Evolutionary conservation across 306 rosid species (phyloP).

Genomic region (Citrullus mucosospermus): DNA sequence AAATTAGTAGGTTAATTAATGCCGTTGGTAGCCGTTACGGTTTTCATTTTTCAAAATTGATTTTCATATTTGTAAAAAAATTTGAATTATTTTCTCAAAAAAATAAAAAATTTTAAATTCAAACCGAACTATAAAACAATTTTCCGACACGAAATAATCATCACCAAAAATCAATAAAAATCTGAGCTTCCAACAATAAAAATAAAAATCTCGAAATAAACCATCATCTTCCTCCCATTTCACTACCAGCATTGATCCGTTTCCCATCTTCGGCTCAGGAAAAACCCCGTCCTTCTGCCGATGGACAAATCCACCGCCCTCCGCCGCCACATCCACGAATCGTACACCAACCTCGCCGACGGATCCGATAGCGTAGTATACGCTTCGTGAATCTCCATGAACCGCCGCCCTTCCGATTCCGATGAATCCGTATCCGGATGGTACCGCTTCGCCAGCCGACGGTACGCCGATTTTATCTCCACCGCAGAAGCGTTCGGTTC

Average conservation of each 20-base stretch:
- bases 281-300: slow-evolving; percentile 20
- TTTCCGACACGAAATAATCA: too few species aligned
- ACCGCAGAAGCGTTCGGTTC: slow-evolving; percentile 18
- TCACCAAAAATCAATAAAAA: too few species aligned
- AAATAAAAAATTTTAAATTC: too few species aligned
- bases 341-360: slow-evolving; percentile 49
- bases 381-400: slow-evolving; percentile 62
- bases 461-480: slow-evolving; percentile 38
- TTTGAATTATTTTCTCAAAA: too few species aligned
- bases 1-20: too few species aligned
- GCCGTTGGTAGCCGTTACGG: too few species aligned
- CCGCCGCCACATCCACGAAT: slow-evolving; percentile 21
- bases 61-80: too few species aligned
- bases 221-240: too few species aligned
- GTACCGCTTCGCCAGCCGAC: slow-evolving; percentile 31
- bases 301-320: slow-evolving; percentile 6
- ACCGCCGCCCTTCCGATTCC: slow-evolving; percentile 32
- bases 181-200: too few species aligned
- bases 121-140: too few species aligned
- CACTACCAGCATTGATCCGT: slow-evolving; percentile 93
- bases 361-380: slow-evolving; percentile 81
- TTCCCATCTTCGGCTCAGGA: slow-evolving; percentile 62
- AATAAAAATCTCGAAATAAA: too few species aligned
- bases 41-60: too few species aligned
- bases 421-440: slow-evolving; percentile 48